Evolutionary conservation across 768 basidiomycete species (phyloP).

Genomic region (Amanita exitialis): DNA sequence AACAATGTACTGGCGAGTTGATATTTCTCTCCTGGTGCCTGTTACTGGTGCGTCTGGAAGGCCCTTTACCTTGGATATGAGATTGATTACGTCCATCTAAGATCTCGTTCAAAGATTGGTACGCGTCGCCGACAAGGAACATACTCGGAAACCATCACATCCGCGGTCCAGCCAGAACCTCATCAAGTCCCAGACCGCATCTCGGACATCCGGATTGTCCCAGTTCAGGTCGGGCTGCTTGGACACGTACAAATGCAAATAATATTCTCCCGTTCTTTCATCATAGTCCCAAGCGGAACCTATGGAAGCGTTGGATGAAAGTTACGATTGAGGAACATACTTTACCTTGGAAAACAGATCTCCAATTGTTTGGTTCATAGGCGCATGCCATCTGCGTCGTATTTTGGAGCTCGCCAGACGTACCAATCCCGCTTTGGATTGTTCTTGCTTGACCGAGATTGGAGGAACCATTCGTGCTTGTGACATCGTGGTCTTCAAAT

Average conservation of each 20-base stretch:
- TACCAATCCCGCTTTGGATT: conserved; percentile 69
- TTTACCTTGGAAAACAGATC: conserved; percentile 52
- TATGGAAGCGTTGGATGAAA: conserved; percentile 11
- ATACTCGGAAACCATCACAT: conserved; percentile 65
- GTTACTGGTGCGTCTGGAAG: conserved; percentile 59
- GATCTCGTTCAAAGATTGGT: neutral
- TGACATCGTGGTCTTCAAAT: neutral
- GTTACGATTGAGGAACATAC: neutral
- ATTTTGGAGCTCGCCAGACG: conserved; percentile 56
- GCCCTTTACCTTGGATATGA: conserved; percentile 52
- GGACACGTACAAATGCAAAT: conserved; percentile 55
- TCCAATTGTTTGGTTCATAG: conserved; percentile 71
- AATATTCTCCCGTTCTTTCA: conserved; percentile 54
- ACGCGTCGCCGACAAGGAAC: conserved; percentile 12
- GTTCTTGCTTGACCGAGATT: conserved; percentile 37
- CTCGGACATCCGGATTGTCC: conserved; percentile 54
- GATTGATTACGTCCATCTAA: conserved; percentile 65
- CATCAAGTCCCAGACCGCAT: conserved; percentile 56
- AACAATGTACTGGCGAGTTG: conserved; percentile 45
- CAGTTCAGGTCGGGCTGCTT: conserved; percentile 75
- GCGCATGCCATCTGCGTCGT: conserved; percentile 39
- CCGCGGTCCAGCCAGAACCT: conserved; percentile 67
- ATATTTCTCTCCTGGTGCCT: conserved; percentile 35
- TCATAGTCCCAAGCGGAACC: conserved; percentile 69
- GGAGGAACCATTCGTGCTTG: conserved; percentile 65